These are phyloP conservation scores for Stylonectria norvegica DNA, from an alignment of 2,329 filamentous ascomycete species.

Conservation along the genomic window DNA sequence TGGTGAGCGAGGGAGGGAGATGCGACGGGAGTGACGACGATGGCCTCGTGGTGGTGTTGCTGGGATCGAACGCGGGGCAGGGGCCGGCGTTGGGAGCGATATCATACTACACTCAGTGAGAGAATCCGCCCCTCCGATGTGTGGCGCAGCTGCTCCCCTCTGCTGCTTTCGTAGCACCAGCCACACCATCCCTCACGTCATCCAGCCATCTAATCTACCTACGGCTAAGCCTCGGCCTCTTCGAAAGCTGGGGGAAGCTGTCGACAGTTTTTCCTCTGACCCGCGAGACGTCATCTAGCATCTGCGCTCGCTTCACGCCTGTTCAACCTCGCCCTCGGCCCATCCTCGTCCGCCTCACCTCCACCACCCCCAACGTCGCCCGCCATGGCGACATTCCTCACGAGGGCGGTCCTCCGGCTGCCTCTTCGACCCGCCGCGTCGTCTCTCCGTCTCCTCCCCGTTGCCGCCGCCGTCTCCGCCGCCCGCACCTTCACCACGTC, in stretches of 20 bases:
- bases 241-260: not conserved
- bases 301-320: conserved; percentile 8
- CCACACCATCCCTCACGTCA: not conserved
- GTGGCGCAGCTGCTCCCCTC: not conserved
- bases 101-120: too few relatives aligned
- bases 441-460: conserved; percentile 15
- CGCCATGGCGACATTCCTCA: conserved; percentile 30
- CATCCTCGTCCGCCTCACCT: conserved; percentile 7
- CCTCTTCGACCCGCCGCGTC: conserved; percentile 15
- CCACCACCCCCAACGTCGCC: conserved; percentile 1
- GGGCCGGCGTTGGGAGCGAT: not conserved
- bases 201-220: not conserved
- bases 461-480: conserved; percentile 14
- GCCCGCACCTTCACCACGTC: conserved; percentile 32
- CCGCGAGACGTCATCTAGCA: conserved; percentile 21
- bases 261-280: conserved; percentile 20
- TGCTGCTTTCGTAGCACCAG: not conserved
- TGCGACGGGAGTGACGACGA: conserved; percentile 1
- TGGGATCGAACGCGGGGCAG: conserved; percentile 1
- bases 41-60: conserved; percentile 1
- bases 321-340: conserved; percentile 6
- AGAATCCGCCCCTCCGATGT: not conserved
- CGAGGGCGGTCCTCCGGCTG: conserved; percentile 28
- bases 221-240: conserved; percentile 15
- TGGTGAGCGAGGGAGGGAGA: not conserved